Evolutionary conservation across 495 filamentous ascomycete species (phyloP).

Genomic region (Cercophora newfieldiana): DNA sequence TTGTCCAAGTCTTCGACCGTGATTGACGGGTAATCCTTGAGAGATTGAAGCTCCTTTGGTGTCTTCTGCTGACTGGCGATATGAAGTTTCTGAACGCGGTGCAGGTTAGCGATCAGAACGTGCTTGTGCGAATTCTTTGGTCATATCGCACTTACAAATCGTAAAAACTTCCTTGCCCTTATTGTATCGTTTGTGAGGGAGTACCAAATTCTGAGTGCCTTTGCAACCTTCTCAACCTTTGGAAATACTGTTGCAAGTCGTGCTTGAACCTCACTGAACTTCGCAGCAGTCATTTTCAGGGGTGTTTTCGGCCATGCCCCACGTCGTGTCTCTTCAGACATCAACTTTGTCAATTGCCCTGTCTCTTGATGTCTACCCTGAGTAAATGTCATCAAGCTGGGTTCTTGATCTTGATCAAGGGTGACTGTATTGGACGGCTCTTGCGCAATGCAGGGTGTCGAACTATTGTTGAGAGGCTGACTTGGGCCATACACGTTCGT

Average conservation of each 20-base stretch:
- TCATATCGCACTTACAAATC: constrained; percentile 39
- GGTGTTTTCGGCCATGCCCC: not conserved
- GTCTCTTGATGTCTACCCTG: not conserved
- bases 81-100: not conserved
- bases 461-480: no score
- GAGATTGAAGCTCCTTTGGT: no score
- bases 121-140: not conserved
- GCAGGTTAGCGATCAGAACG: constrained; percentile 25
- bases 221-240: not conserved
- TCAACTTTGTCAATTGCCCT: not conserved
- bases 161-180: constrained; percentile 48
- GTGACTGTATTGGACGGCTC: no score
- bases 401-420: no score
- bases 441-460: no score
- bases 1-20: no score
- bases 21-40: no score
- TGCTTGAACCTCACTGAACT: not conserved
- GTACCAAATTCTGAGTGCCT: constrained; percentile 42
- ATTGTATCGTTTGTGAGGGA: constrained; percentile 40
- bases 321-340: not conserved
- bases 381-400: no score
- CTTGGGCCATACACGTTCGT: no score
- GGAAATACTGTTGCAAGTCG: not conserved
- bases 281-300: not conserved
- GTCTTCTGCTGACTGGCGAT: not conserved